These are phyloP conservation scores for Geotrichum histeridarum DNA, from an alignment of 1,139 yeast species.

Conservation along the genomic window DNA sequence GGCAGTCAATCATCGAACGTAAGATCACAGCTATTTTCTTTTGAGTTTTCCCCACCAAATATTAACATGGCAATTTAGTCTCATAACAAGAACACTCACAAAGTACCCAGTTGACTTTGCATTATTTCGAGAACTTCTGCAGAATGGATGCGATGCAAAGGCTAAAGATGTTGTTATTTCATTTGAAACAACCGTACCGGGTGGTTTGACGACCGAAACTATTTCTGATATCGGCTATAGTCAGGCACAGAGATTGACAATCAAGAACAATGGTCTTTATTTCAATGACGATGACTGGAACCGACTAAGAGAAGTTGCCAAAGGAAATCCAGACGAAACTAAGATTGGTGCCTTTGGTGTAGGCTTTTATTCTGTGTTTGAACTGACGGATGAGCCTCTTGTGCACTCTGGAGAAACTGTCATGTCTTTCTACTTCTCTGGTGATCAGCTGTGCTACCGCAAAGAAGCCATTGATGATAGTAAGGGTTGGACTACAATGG, in stretches of 20 bases:
- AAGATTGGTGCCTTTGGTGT: slow-evolving; percentile 99
- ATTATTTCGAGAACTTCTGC: slow-evolving; percentile 39
- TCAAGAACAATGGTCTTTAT: slow-evolving; percentile 37
- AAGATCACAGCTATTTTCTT: slow-evolving; percentile 19
- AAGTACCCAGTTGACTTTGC: slow-evolving; percentile 44
- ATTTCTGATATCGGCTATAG: slow-evolving; percentile 30
- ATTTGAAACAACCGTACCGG: slow-evolving; percentile 25
- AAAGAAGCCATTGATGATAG: slow-evolving; percentile 26
- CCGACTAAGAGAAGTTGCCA: slow-evolving; percentile 41
- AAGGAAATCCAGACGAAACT: slow-evolving; percentile 72
- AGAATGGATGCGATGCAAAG: slow-evolving; percentile 43
- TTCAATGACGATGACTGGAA: slow-evolving; percentile 41
- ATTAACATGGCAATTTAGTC: slow-evolving; percentile 19
- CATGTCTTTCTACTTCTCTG: slow-evolving; percentile 39
- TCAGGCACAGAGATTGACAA: slow-evolving; percentile 32
- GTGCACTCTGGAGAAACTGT: slow-evolving; percentile 40
- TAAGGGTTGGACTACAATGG: slow-evolving; percentile 39
- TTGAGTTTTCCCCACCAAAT: neutral
- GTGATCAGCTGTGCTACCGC: slow-evolving; percentile 40
- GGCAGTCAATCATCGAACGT: slow-evolving; percentile 42
- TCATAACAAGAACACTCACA: slow-evolving; percentile 41
- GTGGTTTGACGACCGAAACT: slow-evolving; percentile 16
- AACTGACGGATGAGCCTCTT: slow-evolving; percentile 73
- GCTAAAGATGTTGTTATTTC: slow-evolving; percentile 37
- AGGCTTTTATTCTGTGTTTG: slow-evolving; percentile 96